A percentile compares a stretch with the other conserved stretches of the same genome.
Evolutionary conservation across 192 early-diverging fungal genomes (phyloP).

Genomic region (Coemansia aciculifera): DNA sequence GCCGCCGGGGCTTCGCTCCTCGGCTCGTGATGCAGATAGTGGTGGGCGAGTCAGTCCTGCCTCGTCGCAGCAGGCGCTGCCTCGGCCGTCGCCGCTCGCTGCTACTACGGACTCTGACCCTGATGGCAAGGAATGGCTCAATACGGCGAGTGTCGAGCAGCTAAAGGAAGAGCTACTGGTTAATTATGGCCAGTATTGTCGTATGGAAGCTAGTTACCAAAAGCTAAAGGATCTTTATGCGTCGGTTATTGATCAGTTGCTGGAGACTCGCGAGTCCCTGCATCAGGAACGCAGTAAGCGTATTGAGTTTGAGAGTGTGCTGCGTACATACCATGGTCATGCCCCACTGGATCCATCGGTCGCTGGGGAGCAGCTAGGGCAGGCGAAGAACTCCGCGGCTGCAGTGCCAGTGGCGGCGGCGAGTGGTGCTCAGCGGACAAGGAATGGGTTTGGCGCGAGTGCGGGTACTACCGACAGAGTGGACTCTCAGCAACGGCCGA

Average conservation of each 20-base stretch:
- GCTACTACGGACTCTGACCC: background rate
- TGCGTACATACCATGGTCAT: slow-evolving; percentile 47
- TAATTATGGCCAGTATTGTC: slow-evolving; percentile 51
- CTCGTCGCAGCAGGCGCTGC: background rate
- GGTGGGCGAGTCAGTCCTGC: background rate
- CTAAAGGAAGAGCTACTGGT: slow-evolving; percentile 51
- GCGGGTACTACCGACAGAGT: background rate
- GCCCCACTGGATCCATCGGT: slow-evolving; percentile 10
- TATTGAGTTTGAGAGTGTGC: slow-evolving; percentile 27
- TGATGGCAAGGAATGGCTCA: slow-evolving; percentile 43
- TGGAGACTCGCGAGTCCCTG: slow-evolving; percentile 37
- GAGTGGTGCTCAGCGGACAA: background rate
- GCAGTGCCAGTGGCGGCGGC: background rate
- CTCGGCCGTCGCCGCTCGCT: background rate
- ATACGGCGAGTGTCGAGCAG: slow-evolving; percentile 30
- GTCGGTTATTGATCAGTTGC: slow-evolving; percentile 45
- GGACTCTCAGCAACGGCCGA: background rate
- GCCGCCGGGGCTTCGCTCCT: slow-evolving; percentile 47
- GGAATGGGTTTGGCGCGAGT: background rate
- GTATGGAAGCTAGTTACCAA: slow-evolving; percentile 52
- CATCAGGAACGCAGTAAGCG: slow-evolving; percentile 46
- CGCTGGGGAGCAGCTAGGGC: background rate
- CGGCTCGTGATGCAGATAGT: background rate
- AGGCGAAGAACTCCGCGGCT: slow-evolving; percentile 5
- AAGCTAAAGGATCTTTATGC: slow-evolving; percentile 51